phyloP scores from a whole-genome alignment of 306 rosid species.

The Medicago truncatula region MtrunA17r5.0-ANR NC_053049.1:43069501-43070000 shows the following conservation, averaged over 20 bases:
- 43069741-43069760: slow-evolving; percentile 43
- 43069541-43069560: slow-evolving; percentile 41
- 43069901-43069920: slow-evolving; percentile 39
- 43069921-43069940: slow-evolving; percentile 24
- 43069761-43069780: slow-evolving; percentile 57
- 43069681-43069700: slow-evolving; percentile 54
- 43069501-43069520: slow-evolving; percentile 48
- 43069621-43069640: slow-evolving; percentile 23
- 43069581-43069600: slow-evolving; percentile 17
- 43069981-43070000: not conserved
- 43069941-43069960: slow-evolving; percentile 14
- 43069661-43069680: slow-evolving; percentile 37
- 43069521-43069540: slow-evolving; percentile 41
- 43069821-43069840: not conserved
- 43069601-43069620: slow-evolving; percentile 33
- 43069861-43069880: slow-evolving; percentile 3
- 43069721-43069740: slow-evolving; percentile 49
- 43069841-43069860: slow-evolving; percentile 20
- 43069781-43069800: slow-evolving; percentile 47
- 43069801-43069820: slow-evolving; percentile 24
- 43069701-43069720: slow-evolving; percentile 56
- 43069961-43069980: slow-evolving; percentile 42
- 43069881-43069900: slow-evolving; percentile 35
- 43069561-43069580: slow-evolving; percentile 24
- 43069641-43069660: slow-evolving; percentile 14